Base-by-base conservation (phyloP, 176 grass and related monocot genomes). In the Hordeum marinum region DNA sequence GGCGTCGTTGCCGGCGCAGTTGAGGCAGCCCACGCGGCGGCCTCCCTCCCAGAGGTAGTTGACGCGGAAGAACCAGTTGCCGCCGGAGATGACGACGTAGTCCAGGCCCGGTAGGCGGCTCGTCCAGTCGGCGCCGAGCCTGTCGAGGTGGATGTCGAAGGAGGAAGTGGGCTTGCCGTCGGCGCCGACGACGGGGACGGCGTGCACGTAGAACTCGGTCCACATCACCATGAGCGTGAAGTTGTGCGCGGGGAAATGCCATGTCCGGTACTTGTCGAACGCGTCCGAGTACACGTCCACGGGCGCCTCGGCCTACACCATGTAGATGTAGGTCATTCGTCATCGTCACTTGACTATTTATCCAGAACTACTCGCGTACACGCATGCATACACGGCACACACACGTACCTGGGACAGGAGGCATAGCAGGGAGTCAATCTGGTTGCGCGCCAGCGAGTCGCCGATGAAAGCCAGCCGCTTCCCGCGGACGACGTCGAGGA, bases 381-480 rank as follows among this genome's bases (percentile, higher is more conserved):
- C n/a, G n/a, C n/a, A n/a, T n/a, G n/a, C n/a, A n/a, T n/a, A 15
- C 4, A 55, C 2, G 52, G 18, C 21, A 0, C 18, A 21, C 21
- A 0, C 18, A 21, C 52, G 17, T 20, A 55, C 52, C 18, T 92
- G 88, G 1, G 90, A 93, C 10, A 95, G 10, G 39, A 95, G 88
- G 61, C 94, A 95, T 11, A 95, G 85, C 10, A 95, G 72, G 24
- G 94, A 95, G 0, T 95, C 88, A 17, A 93, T 82, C 63, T 91
- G 90, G 81, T 95, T 92, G 31, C 94, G 79, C 4, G 94, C 94
- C 29, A 95, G 88, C 20, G 94, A 93, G 80, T 95, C 94, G 60
- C 94, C 94, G 72, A 95, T 91, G 63, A 95, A 88, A 15, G 90
- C 94, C 0, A 95, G 82, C 40, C 63, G 83, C 81, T 89, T 95